Evolutionary conservation across 805 yeast species (phyloP).

Genomic region (Pichia nanzhaoensis): DNA sequence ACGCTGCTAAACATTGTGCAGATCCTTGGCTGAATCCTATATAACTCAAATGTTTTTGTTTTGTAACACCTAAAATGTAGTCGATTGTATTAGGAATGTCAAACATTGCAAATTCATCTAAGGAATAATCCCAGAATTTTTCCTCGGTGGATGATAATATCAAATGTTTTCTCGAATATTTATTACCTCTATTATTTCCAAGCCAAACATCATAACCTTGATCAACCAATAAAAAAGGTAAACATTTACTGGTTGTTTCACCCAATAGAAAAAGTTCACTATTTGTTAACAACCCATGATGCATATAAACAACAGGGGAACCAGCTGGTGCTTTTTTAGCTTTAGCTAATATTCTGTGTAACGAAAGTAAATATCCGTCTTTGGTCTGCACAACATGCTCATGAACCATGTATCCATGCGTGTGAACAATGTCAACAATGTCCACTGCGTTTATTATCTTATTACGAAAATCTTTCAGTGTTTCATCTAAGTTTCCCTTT

Average conservation of each 20-base stretch:
- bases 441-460: slow-evolving; percentile 24
- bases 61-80: slow-evolving; percentile 53
- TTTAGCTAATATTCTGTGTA: slow-evolving; percentile 53
- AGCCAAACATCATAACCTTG: slow-evolving; percentile 91
- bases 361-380: slow-evolving; percentile 72
- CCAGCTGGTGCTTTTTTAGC: slow-evolving; percentile 9
- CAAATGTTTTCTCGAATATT: slow-evolving; percentile 78
- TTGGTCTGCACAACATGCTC: slow-evolving; percentile 71
- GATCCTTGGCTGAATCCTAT: slow-evolving; percentile 93
- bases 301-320: slow-evolving; percentile 58
- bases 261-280: slow-evolving; percentile 59
- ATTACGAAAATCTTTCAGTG: slow-evolving; percentile 6
- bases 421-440: slow-evolving; percentile 29
- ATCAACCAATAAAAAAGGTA: slow-evolving; percentile 72
- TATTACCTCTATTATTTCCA: slow-evolving; percentile 88
- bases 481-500: background rate
- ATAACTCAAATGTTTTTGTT: slow-evolving; percentile 44
- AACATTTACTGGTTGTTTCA: slow-evolving; percentile 36
- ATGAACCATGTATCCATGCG: slow-evolving; percentile 59
- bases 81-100: slow-evolving; percentile 84
- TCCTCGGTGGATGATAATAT: slow-evolving; percentile 32
- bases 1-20: slow-evolving; percentile 84
- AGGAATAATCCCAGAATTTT: slow-evolving; percentile 81
- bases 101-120: slow-evolving; percentile 86
- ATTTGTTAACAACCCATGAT: slow-evolving; percentile 84